phyloP scores from a whole-genome alignment of 345 rosid species.

The Rhizophora mangle region DNA sequence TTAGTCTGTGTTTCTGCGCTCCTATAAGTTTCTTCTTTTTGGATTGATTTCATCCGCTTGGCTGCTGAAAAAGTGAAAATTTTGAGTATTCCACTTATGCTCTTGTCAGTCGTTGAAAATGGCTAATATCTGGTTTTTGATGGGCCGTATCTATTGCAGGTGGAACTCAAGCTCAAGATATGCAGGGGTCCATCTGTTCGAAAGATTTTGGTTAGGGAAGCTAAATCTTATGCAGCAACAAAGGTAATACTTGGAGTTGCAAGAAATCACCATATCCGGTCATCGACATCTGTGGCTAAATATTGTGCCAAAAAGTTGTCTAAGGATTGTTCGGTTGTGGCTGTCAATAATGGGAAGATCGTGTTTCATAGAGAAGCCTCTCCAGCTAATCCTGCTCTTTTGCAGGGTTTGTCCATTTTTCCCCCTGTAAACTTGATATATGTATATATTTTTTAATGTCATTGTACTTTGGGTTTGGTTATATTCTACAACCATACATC shows the following conservation, averaged over 20 bases:
- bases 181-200: slow-evolving; percentile 31
- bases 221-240: slow-evolving; percentile 23
- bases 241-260: slow-evolving; percentile 28
- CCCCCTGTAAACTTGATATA: not conserved
- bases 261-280: slow-evolving; percentile 16
- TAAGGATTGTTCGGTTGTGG: slow-evolving; percentile 23
- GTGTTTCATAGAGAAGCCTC: slow-evolving; percentile 19
- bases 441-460: not conserved
- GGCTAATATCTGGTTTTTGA: not conserved
- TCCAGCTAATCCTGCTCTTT: slow-evolving; percentile 1
- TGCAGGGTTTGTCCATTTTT: not conserved
- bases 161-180: slow-evolving; percentile 35
- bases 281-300: slow-evolving; percentile 28
- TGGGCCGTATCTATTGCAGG: slow-evolving; percentile 21
- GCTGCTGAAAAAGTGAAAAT: slow-evolving; percentile 6
- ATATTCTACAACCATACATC: not conserved
- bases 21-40: no score
- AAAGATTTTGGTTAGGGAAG: slow-evolving; percentile 29
- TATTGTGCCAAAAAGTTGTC: slow-evolving; percentile 29
- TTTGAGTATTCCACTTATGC: not conserved
- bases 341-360: slow-evolving; percentile 29
- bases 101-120: no score
- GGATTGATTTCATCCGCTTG: slow-evolving; percentile 3
- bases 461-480: not conserved
- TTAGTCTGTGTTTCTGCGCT: not conserved